Conservation (phyloP, 2,329 filamentous ascomycete genomes). For the Penicillium palitans region DNA sequence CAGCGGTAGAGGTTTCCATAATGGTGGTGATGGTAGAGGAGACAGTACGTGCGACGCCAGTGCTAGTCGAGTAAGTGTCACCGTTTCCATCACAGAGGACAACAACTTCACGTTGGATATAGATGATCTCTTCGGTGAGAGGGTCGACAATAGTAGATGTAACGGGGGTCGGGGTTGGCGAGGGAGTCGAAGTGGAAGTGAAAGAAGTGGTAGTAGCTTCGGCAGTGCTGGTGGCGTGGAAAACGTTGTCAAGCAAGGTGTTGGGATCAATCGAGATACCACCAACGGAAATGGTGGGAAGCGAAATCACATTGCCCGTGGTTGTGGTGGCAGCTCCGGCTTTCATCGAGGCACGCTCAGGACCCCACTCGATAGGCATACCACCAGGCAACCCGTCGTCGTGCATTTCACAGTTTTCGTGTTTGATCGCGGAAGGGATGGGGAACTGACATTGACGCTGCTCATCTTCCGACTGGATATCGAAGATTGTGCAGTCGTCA, state of each 20-base stretch:
- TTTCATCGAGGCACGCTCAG: slow-evolving; percentile 39
- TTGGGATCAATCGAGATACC: slow-evolving; percentile 8
- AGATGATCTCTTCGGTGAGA: slow-evolving; percentile 32
- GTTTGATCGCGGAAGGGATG: slow-evolving; percentile 54
- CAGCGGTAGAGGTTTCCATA: slow-evolving; percentile 27
- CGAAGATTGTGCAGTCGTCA: slow-evolving; percentile 73
- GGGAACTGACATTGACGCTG: slow-evolving; percentile 63
- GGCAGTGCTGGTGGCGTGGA: not conserved
- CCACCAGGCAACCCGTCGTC: slow-evolving; percentile 66
- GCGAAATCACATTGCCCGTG: not conserved
- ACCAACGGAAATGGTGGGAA: slow-evolving; percentile 14
- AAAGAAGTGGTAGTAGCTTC: slow-evolving; percentile 13
- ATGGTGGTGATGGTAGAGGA: slow-evolving; percentile 28
- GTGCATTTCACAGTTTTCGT: slow-evolving; percentile 62
- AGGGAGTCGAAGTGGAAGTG: slow-evolving; percentile 21
- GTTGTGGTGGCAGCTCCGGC: not conserved
- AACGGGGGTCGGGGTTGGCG: slow-evolving; percentile 27
- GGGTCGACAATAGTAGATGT: slow-evolving; percentile 27
- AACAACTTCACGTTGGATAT: slow-evolving; percentile 32
- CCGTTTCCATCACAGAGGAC: slow-evolving; percentile 31
- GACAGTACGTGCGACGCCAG: slow-evolving; percentile 25
- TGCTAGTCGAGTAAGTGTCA: slow-evolving; percentile 27
- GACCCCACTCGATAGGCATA: slow-evolving; percentile 50
- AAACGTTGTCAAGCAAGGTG: slow-evolving; percentile 4
- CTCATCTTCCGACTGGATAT: slow-evolving; percentile 60